A percentile compares a stretch with the other conserved stretches of the same genome.
phyloP scores from a whole-genome alignment of 2,329 filamentous ascomycete genomes.

The Aspergillus quadrilineatus region DNA sequence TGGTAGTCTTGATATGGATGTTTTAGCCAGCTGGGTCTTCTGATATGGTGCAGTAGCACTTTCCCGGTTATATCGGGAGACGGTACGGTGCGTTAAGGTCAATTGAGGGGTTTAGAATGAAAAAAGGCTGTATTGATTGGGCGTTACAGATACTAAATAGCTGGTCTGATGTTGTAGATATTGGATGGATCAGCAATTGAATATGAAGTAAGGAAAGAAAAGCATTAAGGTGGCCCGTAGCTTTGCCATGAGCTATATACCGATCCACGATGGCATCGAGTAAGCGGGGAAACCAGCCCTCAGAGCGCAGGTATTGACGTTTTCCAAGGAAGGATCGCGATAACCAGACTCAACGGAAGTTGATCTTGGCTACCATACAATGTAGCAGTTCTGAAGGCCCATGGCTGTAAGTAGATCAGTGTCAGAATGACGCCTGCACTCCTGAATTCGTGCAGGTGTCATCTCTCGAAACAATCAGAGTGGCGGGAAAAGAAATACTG shows the following conservation, averaged over 20 bases:
- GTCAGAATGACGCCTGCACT: background rate
- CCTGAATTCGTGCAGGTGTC: background rate
- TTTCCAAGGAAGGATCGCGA: background rate
- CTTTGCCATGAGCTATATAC: background rate
- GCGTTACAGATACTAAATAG: background rate
- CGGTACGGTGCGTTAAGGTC: too few species aligned
- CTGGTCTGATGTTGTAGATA: background rate
- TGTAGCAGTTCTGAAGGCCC: background rate
- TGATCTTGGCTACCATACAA: background rate
- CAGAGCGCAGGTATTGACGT: conserved; percentile 1
- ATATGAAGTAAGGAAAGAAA: background rate
- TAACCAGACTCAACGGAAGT: background rate
- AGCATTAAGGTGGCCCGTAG: background rate
- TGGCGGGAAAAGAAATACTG: background rate
- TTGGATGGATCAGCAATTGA: background rate
- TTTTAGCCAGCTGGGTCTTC: too few species aligned
- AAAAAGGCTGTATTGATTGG: background rate
- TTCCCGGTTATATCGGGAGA: too few species aligned
- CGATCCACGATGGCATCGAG: background rate
- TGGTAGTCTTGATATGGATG: too few species aligned
- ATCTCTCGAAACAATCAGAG: background rate
- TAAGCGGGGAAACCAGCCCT: background rate
- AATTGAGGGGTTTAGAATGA: too few species aligned
- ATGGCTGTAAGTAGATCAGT: background rate
- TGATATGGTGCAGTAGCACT: background rate